phyloP scores from a whole-genome alignment of 768 basidiomycete species.

The Boletus rubroflammeus region DNA sequence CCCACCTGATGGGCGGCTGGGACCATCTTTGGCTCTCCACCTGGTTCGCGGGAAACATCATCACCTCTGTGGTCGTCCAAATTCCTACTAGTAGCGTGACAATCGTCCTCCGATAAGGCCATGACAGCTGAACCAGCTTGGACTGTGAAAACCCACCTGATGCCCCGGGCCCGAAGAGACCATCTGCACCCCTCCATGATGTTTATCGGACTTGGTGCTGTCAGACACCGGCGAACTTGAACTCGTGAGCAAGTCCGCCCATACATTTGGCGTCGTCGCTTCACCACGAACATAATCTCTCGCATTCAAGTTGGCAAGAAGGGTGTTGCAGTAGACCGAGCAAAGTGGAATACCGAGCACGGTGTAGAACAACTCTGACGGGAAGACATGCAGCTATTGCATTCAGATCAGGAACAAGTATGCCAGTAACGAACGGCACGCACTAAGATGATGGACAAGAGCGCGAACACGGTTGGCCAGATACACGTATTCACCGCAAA shows the following conservation, averaged over 20 bases:
- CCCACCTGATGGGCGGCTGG: too few species aligned
- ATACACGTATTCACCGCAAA: slow-evolving; percentile 30
- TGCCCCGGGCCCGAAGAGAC: background rate
- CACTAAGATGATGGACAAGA: slow-evolving; percentile 44
- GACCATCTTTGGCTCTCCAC: too few species aligned
- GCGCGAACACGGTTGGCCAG: slow-evolving; percentile 47
- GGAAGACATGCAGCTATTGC: background rate
- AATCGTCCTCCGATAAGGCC: background rate
- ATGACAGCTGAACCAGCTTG: background rate
- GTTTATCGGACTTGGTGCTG: too few species aligned
- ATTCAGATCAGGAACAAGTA: too few species aligned
- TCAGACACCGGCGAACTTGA: too few species aligned
- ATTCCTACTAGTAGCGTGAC: background rate
- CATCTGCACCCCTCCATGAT: background rate
- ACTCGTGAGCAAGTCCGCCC: background rate
- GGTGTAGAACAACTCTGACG: background rate
- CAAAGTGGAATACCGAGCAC: background rate
- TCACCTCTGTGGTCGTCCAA: background rate
- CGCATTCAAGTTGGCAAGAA: slow-evolving; percentile 9
- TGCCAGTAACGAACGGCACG: slow-evolving; percentile 23
- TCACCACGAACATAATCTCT: slow-evolving; percentile 6
- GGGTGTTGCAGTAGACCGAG: slow-evolving; percentile 11
- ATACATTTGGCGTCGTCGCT: background rate
- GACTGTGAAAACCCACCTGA: background rate
- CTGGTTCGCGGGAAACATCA: too few species aligned